Evolutionary conservation across 495 filamentous ascomycete species (phyloP), one percentile per base, ranked within the genome.

Genomic region (Xylaria scruposa): DNA sequence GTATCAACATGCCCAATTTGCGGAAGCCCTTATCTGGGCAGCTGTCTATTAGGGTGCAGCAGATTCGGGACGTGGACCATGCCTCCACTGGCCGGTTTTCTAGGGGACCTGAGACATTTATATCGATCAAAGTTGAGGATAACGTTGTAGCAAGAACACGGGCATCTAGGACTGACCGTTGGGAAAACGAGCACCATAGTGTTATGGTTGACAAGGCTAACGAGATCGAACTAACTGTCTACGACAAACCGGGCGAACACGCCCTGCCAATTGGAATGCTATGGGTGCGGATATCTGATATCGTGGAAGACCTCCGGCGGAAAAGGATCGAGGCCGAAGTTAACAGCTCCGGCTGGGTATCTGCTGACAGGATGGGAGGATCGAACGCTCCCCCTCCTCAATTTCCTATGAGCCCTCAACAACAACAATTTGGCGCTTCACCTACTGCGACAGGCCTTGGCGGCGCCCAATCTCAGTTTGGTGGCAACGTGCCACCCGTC

Each of bases 131-230:
- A 81, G 95, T 98, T 44, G 96, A 99, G 81, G 96, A 99, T 81
- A 87, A 90, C 53, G 87, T 97, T 61, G 93, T 96, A 74, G 94
- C 93, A 36, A 87, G 94, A 73, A 98, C 96, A n/a, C 95, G 90
- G 76, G 86, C 92, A 0, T 93, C 95, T 33, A 86, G 96, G 58
- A 95, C 86, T 72, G 96, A 98, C 79, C 89, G 88, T 78, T 99
- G 95, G 95, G 87, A 93, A 70, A 92, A 94, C 76, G 96, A 99
- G 81, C 86, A 89, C 29, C 96, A 97, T 78, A 93, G 89, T 59
- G 90, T 98, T 69, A 92, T 94, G 72, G 94, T 98, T 54, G 97
- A 99, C 76, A 98, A 98, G 83, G 96, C 97, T 63, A 98, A 99
- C 79, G 96, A 99, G 82, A 92, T 99, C 66, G 96, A 99, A 79